Conservation (phyloP, 352 stramenopile genomes). For the Peronospora farinosa region DNA sequence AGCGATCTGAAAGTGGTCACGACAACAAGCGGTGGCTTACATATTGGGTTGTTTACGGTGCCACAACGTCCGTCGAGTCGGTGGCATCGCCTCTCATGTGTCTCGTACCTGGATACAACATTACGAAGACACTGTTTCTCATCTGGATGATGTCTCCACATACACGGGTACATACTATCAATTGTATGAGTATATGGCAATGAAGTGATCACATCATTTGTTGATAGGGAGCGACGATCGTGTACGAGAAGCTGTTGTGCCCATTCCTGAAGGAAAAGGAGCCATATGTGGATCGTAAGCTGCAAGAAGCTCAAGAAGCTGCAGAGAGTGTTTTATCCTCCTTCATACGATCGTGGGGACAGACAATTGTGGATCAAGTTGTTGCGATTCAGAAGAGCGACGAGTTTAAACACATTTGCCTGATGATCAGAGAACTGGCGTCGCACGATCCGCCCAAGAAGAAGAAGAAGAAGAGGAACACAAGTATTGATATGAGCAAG, state of each 20-base stretch:
- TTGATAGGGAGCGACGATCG: conserved; percentile 47
- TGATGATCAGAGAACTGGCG: conserved; percentile 29
- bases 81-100: conserved; percentile 41
- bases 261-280: conserved; percentile 71
- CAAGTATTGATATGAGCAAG: conserved; percentile 14
- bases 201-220: background rate
- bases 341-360: conserved; percentile 40
- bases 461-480: conserved; percentile 25
- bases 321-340: conserved; percentile 46
- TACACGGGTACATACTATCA: conserved; percentile 52
- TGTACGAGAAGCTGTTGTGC: conserved; percentile 56
- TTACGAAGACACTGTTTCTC: conserved; percentile 93
- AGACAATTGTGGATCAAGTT: conserved; percentile 45
- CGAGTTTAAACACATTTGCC: conserved; percentile 42
- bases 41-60: conserved; percentile 95
- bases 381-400: conserved; percentile 44
- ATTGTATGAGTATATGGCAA: background rate
- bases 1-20: conserved; percentile 37
- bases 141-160: conserved; percentile 94
- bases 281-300: conserved; percentile 56
- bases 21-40: conserved; percentile 86
- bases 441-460: conserved; percentile 22
- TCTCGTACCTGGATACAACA: conserved; percentile 92
- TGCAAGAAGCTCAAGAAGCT: conserved; percentile 39
- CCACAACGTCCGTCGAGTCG: conserved; percentile 90